Evolutionary conservation across 148 eudicot genomes (phyloP).

Genomic region (Camellia granthamiana): DNA sequence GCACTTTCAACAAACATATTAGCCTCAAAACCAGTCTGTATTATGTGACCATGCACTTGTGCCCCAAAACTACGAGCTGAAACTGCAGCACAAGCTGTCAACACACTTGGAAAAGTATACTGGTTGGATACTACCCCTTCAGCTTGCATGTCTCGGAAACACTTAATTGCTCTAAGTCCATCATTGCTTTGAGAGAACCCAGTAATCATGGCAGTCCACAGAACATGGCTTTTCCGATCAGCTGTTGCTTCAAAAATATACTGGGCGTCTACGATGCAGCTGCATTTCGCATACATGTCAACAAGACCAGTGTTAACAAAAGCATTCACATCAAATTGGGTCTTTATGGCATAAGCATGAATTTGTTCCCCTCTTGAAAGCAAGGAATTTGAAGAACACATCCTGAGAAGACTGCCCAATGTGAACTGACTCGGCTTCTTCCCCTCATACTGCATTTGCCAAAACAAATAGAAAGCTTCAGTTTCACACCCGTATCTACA

Average conservation of each 20-base stretch:
- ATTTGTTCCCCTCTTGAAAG: conserved; percentile 51
- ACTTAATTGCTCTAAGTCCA: conserved; percentile 45
- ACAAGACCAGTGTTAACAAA: conserved; percentile 62
- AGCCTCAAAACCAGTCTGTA: conserved; percentile 47
- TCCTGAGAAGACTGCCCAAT: neutral
- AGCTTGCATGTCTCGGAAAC: conserved; percentile 50
- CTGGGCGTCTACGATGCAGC: conserved; percentile 50
- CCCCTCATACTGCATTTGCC: conserved; percentile 58
- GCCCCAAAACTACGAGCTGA: conserved; percentile 41
- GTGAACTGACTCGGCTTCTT: conserved; percentile 61
- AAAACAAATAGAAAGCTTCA: conserved; percentile 53
- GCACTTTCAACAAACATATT: conserved; percentile 59
- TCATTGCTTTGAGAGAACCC: conserved; percentile 67
- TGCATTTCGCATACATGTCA: conserved; percentile 81
- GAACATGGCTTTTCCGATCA: conserved; percentile 45
- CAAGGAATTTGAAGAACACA: conserved; percentile 55
- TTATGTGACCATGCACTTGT: conserved; percentile 60
- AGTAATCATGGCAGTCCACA: conserved; percentile 82
- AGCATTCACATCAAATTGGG: conserved; percentile 36
- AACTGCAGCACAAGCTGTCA: conserved; percentile 49
- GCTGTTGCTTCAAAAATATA: conserved; percentile 38
- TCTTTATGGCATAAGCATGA: conserved; percentile 58
- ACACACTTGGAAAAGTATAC: conserved; percentile 70
- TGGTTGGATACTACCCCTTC: conserved; percentile 62
- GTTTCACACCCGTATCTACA: conserved; percentile 45